Evolutionary conservation across 1,139 yeast species (phyloP).

Genomic region (Geotrichum reessii): DNA sequence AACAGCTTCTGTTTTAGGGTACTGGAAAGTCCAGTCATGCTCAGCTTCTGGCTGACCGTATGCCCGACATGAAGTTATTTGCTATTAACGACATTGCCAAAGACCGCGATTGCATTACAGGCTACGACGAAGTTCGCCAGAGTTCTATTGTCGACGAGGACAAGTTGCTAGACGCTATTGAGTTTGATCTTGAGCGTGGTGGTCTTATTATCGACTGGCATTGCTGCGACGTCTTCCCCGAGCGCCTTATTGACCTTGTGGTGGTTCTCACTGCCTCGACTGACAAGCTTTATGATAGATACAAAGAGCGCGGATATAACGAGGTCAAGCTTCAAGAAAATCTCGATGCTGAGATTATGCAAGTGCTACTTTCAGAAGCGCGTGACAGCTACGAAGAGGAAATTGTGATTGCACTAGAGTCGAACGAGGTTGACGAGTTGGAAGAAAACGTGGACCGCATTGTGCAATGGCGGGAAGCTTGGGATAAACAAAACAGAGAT

Average conservation of each 20-base stretch:
- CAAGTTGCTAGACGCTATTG: constrained; percentile 71
- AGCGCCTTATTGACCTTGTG: constrained; percentile 82
- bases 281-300: constrained; percentile 63
- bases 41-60: constrained; percentile 50
- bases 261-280: constrained; percentile 81
- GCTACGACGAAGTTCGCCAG: constrained; percentile 79
- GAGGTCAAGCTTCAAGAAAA: constrained; percentile 83
- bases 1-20: constrained; percentile 41
- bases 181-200: constrained; percentile 74
- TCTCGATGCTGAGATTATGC: constrained; percentile 95
- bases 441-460: constrained; percentile 76
- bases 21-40: constrained; percentile 93
- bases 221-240: constrained; percentile 93
- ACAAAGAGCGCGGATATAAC: constrained; percentile 61
- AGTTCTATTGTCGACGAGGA: constrained; percentile 92
- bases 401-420: constrained; percentile 71
- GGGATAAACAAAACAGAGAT: constrained; percentile 40
- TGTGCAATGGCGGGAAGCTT: constrained; percentile 62
- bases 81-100: constrained; percentile 80
- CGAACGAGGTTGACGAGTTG: constrained; percentile 69
- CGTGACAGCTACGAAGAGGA: constrained; percentile 71
- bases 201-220: constrained; percentile 93
- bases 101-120: constrained; percentile 68
- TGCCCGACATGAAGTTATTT: constrained; percentile 51
- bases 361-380: constrained; percentile 82